Evolutionary conservation across 164 flowering plant species (phyloP), one percentile per base, ranked within the genome.

Genomic region (Chimonanthus praecox): DNA sequence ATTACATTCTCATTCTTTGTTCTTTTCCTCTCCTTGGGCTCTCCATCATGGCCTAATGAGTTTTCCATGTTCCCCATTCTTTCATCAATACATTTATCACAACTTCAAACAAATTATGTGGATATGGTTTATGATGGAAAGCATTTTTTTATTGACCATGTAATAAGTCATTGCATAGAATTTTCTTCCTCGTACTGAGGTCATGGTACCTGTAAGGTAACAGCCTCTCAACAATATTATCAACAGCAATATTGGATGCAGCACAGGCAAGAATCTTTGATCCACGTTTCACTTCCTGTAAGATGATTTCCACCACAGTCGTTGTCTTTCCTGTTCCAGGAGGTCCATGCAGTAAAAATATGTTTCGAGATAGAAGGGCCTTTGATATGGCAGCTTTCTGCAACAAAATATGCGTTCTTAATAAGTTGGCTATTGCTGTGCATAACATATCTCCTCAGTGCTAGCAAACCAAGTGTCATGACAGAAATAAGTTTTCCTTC

Each of bases 241-340:
- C 99, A 58, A 96, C 99, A 8, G 99, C 99, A 83, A 96, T 94
- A 83, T 96, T 96, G 75, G 99, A 96, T 80, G 99, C 99, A 68
- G 99, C 97, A 87, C 98, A 96, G 64, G 95, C 97, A 74, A 96
- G 97, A 84, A 96, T 85, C 85, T 96, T 96, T 67, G 97, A 88
- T 71, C 99, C 98, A 77, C 97, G 92, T 78, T 96, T 94, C 60
- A 94, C 95, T 92, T 96, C 99, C 81, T 96, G 99, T 78, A 94
- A 81, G 80, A 96, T 92, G 75, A 94, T 90, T 83, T 96, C 99
- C 65, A 96, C 94, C 16, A 96, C 97, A 2, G 99, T 94, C 11
- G 99, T 96, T 60, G 98, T 96, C 82, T 96, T 96, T 70, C 98
- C 99, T 67, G 99, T 96, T 82, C 99, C 99, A 73, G 99, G 99